A percentile compares a stretch with the other conserved stretches of the same genome.
phyloP scores from a whole-genome alignment of 2,329 filamentous ascomycete species.

The Apiospora arundinis region DNA sequence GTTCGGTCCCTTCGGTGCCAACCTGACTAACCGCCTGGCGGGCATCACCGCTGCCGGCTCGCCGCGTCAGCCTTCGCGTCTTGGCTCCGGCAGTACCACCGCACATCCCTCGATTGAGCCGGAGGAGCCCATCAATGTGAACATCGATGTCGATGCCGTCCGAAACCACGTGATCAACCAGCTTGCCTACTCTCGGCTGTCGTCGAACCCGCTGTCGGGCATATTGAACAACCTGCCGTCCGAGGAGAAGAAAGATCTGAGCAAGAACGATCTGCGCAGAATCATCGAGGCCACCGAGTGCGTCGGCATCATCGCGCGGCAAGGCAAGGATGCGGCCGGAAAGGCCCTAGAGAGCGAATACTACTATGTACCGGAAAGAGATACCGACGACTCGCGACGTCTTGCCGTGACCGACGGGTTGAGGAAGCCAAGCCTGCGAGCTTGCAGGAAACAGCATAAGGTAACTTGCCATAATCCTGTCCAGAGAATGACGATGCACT shows the following conservation, averaged over 20 bases:
- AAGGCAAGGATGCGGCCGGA: constrained; percentile 95
- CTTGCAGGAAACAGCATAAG: constrained; percentile 96
- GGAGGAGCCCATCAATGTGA: constrained; percentile 38
- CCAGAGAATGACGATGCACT: neutral
- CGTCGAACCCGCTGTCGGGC: constrained; percentile 87
- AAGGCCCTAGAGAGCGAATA: constrained; percentile 95
- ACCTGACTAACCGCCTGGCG: constrained; percentile 81
- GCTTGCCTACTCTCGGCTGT: constrained; percentile 90
- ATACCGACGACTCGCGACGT: constrained; percentile 78
- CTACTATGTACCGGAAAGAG: constrained; percentile 91
- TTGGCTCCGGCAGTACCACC: constrained; percentile 31
- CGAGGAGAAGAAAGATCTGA: constrained; percentile 65
- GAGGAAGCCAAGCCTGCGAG: constrained; percentile 85
- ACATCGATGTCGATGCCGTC: constrained; percentile 55
- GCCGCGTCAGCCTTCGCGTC: constrained; percentile 54
- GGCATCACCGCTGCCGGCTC: constrained; percentile 73
- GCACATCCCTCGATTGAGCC: constrained; percentile 34
- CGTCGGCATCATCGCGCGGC: constrained; percentile 85
- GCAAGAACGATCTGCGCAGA: constrained; percentile 68
- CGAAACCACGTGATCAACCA: constrained; percentile 94
- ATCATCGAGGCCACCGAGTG: constrained; percentile 78
- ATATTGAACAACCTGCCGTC: constrained; percentile 86
- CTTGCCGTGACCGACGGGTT: constrained; percentile 85
- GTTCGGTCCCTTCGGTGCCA: constrained; percentile 87
- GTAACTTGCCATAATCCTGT: constrained; percentile 56